A percentile compares a stretch with the other conserved stretches of the same genome.
Conservation (phyloP, 2,329 filamentous ascomycete species). For the Chaetomium olivaceum region DNA sequence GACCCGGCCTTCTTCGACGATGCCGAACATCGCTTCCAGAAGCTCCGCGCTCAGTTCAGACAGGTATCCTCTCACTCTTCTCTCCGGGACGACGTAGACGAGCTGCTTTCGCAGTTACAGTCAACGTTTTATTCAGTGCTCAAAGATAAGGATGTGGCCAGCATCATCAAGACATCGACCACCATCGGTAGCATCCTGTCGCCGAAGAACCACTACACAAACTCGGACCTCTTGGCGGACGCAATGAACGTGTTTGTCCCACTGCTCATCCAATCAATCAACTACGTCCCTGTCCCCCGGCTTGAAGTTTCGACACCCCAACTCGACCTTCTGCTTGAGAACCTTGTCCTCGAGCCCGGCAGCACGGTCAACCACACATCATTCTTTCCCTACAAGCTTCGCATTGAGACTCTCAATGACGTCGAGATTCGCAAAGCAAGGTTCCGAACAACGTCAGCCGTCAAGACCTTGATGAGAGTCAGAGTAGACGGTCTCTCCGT, state of each 20-base stretch:
- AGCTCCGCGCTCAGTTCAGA: slow-evolving; percentile 56
- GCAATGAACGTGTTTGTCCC: slow-evolving; percentile 79
- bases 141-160: slow-evolving; percentile 70
- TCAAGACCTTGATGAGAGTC: slow-evolving; percentile 72
- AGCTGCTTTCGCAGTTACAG: slow-evolving; percentile 68
- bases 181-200: slow-evolving; percentile 71
- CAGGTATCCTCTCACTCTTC: slow-evolving; percentile 67
- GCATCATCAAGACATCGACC: slow-evolving; percentile 65
- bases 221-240: slow-evolving; percentile 73
- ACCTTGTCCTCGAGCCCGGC: slow-evolving; percentile 86
- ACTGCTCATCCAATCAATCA: slow-evolving; percentile 71
- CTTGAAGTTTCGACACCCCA: slow-evolving; percentile 83
- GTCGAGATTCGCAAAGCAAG: slow-evolving; percentile 80
- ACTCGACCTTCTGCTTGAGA: slow-evolving; percentile 84
- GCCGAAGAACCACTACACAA: slow-evolving; percentile 62
- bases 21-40: slow-evolving; percentile 57
- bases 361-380: slow-evolving; percentile 80
- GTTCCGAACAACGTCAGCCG: slow-evolving; percentile 63
- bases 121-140: slow-evolving; percentile 67
- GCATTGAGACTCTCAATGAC: slow-evolving; percentile 81
- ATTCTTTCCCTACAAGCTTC: slow-evolving; percentile 82
- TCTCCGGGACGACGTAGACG: slow-evolving; percentile 71
- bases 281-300: slow-evolving; percentile 86
- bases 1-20: slow-evolving; percentile 85
- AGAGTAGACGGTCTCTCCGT: slow-evolving; percentile 81